Evolutionary conservation across 352 stramenopile genomes (phyloP), one percentile per base, ranked within the genome.

Genomic region (Blastocystis sp.): DNA sequence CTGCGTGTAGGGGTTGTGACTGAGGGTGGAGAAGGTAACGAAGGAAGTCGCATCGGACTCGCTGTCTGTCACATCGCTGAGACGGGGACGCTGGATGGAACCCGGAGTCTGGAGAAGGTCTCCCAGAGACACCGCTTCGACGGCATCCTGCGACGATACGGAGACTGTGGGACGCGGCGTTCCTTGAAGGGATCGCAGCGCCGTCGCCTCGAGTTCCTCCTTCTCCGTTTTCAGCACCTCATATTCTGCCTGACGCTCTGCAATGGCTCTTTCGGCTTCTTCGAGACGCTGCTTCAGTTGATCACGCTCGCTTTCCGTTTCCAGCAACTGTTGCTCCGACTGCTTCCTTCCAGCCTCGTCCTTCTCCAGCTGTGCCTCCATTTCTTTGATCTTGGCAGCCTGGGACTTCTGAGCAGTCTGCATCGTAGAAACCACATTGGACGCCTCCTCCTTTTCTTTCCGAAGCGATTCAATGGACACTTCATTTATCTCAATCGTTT

Each of bases 11-110:
- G 69, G 69, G 42, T 81, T 81, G 14, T 38, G 29, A 29, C 42
- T 63, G n/a, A 81, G 16, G 21, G 69, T 81, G 3, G 69, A 63
- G 51, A 81, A 81, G n/a, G 69, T 81, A 3, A 81, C 1, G 18
- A 81, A 27, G 40, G 69, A 81, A 2, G 69, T 63, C 1, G 42
- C 2, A 61, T 81, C 69, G 34, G 53, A 48, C 40, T 56, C 67
- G n/a, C 67, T 61, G 34, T 16, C 51, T 0, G 32, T 53, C 40
- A 51, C 36, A 0, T 51, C 36, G 24, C 63, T 34, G 21, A 75
- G 42, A 34, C 32, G 7, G 46, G 21, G 34, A 49, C 63, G 34
- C 8, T 51, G 42, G 48, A 24, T 8, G 40, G 51, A 59, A 59
- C 2, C n/a, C 18, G 51, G 4, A 32, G 18, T 27, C 32, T 3